Evolutionary conservation across 225 moss, liverwort and hornwort genomes (phyloP), one percentile per base, ranked within the genome.

Genomic region (Bryoerythrophyllum caledonicum): DNA sequence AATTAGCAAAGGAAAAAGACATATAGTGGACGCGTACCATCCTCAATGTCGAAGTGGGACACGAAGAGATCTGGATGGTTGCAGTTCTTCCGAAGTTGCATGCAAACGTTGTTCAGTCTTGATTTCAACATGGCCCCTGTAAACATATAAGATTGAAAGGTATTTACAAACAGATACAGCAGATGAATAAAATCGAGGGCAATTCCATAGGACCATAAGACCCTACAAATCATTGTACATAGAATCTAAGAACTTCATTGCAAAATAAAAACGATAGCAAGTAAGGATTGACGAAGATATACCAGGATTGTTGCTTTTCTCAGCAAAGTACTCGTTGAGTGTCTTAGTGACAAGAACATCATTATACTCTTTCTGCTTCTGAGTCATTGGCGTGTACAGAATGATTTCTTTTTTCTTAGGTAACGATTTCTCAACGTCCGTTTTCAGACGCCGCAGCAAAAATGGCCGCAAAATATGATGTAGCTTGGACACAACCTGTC

Each of bases 61-160:
- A 58, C 63, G 51, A 97, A 82, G 62, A 94, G 94, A 64, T 97
- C 94, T 53, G 94, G 96, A 83, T 97, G 96, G 72, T 97, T 97
- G 83, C 92, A 90, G 68, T 97, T 97, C 80, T 97, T 97, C 67
- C 94, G 87, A 52, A 97, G 81, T 82, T 97, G 96, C 89, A 97
- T 97, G 34, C 92, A 87, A 24, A 97, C 85, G 68, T 74, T 77
- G 71, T 91, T 88, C n/a, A 97, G 86, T 62, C 76, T 82, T 53
- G 79, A 62, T 82, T 89, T 91, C 38, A 75, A 63, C 84, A 82
- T 74, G 38, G 90, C 85, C 30, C 82, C 83, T 85, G 82, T 38
- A n/a, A 34, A 73, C 14, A 14, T 13, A 40, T 40, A 11, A 43
- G 38, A 70, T 8, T 8, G 26, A 14, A 24, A 37, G 15, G 28